Base-by-base conservation (phyloP, 2,329 filamentous ascomycete species). In the Aspergillus pseudotamarii region DNA sequence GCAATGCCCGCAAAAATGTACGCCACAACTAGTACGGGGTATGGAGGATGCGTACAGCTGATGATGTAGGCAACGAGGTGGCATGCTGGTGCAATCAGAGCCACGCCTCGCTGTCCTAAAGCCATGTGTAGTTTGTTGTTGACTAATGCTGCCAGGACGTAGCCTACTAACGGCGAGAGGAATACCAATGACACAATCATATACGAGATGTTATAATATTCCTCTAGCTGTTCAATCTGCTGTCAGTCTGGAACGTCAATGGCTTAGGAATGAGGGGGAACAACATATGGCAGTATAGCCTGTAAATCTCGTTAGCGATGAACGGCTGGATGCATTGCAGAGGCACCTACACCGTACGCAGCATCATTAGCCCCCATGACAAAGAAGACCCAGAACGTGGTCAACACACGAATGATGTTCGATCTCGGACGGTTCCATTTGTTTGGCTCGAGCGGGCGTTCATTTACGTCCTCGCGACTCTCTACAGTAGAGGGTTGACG, bases 281-380 rank as follows among this genome's bases (percentile, higher is more conserved):
- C 38, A 41, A 41, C 38, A 41, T 41, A 41, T n/a, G 38, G 38
- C 16, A 41, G 16, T 41, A 41, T 41, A 41, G 38, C 38, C 38
- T 41, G 38, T 41, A 41, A 1, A 41, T n/a, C 16, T 41, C 38
- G 9, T 41, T 41, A 41, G 38, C 19, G 16, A n/a, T n/a, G 38
- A 41, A 16, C 8, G 9, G n/a, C 38, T 3, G 3, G 38, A 41
- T 9, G 10, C 8, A 41, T 41, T 6, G 38, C 1, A 41, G 3
- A 41, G 38, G 4, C 19, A 76, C 83, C 77, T 73, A 85, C 84
- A 65, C 86, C 85, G 60, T 86, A 86, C 14, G 84, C 84, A 2
- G 84, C 82, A 73, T 88, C 86, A 57, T 87, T 88, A 12, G 84
- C 81, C 0, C 87, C 87, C 72, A 86, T 83, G 1, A 86, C 81